These are phyloP conservation scores for Torulaspora delbrueckii DNA, from an alignment of 805 yeast genomes.

Conservation along the genomic window DNA sequence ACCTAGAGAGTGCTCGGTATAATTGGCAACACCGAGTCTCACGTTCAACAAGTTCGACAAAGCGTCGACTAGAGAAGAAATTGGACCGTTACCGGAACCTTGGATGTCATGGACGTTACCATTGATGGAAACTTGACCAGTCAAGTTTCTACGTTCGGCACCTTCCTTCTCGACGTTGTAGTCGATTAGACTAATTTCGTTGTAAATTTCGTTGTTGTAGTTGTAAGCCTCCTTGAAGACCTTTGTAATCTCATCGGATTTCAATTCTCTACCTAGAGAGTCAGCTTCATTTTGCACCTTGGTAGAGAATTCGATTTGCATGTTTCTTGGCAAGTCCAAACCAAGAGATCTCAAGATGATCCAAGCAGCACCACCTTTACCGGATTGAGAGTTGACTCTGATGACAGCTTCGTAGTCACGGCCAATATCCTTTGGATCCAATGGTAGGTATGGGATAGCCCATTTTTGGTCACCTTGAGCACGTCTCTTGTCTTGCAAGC, in stretches of 20 bases:
- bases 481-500: constrained; percentile 47
- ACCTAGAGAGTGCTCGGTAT: constrained; percentile 70
- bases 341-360: constrained; percentile 65
- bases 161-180: constrained; percentile 38
- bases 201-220: constrained; percentile 34
- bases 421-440: constrained; percentile 78
- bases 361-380: constrained; percentile 88
- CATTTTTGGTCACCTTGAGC: constrained; percentile 49
- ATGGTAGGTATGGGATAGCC: constrained; percentile 72
- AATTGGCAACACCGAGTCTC: constrained; percentile 57
- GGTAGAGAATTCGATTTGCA: constrained; percentile 64
- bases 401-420: constrained; percentile 77
- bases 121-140: constrained; percentile 39
- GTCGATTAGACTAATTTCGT: constrained; percentile 38
- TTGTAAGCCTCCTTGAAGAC: constrained; percentile 56
- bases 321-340: constrained; percentile 64
- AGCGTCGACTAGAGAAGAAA: constrained; percentile 67
- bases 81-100: constrained; percentile 76
- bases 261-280: constrained; percentile 60
- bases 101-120: constrained; percentile 36
- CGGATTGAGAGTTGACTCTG: constrained; percentile 81
- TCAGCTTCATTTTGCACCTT: constrained; percentile 65
- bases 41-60: constrained; percentile 48
- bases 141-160: constrained; percentile 41
- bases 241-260: constrained; percentile 56